phyloP scores from a whole-genome alignment of 176 grass and related monocot genomes.

The Juncus effusus region DNA sequence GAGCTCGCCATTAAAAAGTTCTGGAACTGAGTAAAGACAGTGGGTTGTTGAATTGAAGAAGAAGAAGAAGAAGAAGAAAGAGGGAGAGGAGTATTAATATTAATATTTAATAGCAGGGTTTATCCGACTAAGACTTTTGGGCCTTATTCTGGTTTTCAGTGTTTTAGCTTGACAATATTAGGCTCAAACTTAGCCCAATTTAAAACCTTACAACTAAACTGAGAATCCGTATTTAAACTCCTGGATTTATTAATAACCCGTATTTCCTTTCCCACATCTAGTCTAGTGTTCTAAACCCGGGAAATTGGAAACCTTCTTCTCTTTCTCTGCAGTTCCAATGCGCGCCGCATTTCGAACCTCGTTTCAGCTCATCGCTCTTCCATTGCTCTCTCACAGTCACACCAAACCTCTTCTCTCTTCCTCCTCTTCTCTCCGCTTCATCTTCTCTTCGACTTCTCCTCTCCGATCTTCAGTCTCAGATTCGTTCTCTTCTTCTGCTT shows the following conservation, averaged over 20 bases:
- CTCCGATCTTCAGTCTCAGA: neutral
- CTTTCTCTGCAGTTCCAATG: conserved; percentile 25
- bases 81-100: neutral
- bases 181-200: too few relatives aligned
- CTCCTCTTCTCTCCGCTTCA: conserved; percentile 7
- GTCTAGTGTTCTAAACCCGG: too few relatives aligned
- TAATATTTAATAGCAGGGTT: neutral
- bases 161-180: too few relatives aligned
- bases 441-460: conserved; percentile 30
- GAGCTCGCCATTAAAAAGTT: conserved; percentile 45
- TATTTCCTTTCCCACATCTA: too few relatives aligned
- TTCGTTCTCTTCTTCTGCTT: conserved; percentile 9
- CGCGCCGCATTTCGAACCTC: conserved; percentile 37
- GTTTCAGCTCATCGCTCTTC: conserved; percentile 2
- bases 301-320: too few relatives aligned
- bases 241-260: too few relatives aligned
- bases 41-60: neutral
- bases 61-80: neutral
- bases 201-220: too few relatives aligned
- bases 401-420: neutral
- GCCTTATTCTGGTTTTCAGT: too few relatives aligned
- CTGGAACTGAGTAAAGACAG: neutral
- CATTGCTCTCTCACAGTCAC: neutral
- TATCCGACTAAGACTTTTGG: too few relatives aligned
- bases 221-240: too few relatives aligned